Base-by-base conservation (phyloP, 129 eudicot genomes). In the Glebionis coronaria region DNA sequence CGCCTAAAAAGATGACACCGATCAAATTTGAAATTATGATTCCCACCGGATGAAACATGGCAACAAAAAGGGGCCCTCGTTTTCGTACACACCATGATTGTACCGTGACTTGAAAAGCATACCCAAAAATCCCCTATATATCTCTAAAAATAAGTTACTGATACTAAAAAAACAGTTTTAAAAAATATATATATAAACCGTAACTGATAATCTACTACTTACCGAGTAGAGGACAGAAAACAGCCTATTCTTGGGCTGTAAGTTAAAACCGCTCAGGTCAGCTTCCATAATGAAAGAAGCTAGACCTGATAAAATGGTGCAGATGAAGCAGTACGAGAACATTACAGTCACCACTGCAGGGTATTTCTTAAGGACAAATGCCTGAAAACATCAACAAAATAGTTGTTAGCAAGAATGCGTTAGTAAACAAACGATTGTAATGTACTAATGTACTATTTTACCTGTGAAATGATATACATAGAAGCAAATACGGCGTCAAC, bases 41-140 rank as follows among this genome's bases (percentile, higher is more conserved):
- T 31, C 96, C 85, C 50, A 91, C 28, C 0, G 98, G 98, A 74
- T 88, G 82, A 80, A 91, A 91, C 89, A 91, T 83, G 11, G 88
- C 81, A n/a, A 88, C 96, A 68, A 91, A 91, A 65, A 91, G 73
- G 53, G 97, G 97, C 9, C 97, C 97, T 67, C 51, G 85, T 47
- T 52, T 85, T 13, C 64, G 82, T 50, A 91, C 60, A 63, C 96
- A 85, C 97, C 96, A 91, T 44, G 86, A 69, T 44, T 69, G 76
- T 56, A 91, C 67, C 3, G 91, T 68, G 4, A 91, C 90, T 69
- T 83, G 91, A 72, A 91, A 82, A 55, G 85, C 90, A 64, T 90
- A 82, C 13, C 98, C 98, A 50, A 91, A 85, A 21, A 91, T 56
- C 60, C 90, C 98, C 98, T 88, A 56, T 23, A 75, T 35, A 20